Conservation (phyloP, 495 filamentous ascomycete genomes). For the Mytilinidion resinicola region DNA sequence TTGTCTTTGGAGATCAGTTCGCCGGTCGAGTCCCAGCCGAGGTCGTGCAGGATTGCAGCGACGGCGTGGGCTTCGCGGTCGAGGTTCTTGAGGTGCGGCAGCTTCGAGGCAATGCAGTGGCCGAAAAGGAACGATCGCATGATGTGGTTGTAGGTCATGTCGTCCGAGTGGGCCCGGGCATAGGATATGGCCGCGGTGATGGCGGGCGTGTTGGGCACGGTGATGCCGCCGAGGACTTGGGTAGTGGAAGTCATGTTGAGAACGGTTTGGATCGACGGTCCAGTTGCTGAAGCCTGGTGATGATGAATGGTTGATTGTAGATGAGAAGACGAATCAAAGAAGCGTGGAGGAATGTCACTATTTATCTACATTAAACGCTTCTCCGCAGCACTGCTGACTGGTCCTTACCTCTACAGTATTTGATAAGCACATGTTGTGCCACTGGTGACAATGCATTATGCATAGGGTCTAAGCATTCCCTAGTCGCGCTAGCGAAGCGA, state of each 20-base stretch:
- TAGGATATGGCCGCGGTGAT: conserved; percentile 38
- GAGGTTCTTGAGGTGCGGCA: conserved; percentile 30
- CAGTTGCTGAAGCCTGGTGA: too few relatives aligned
- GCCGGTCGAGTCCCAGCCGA: conserved; percentile 43
- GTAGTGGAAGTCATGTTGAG: neutral
- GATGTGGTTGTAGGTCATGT: conserved; percentile 44
- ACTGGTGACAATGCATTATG: too few relatives aligned
- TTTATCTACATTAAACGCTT: too few relatives aligned
- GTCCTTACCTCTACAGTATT: too few relatives aligned
- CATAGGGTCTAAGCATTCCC: too few relatives aligned
- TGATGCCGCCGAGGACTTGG: conserved; percentile 17
- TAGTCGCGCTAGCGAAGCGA: too few relatives aligned
- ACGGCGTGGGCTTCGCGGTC: conserved; percentile 48
- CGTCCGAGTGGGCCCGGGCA: conserved; percentile 32
- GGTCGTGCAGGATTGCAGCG: conserved; percentile 47
- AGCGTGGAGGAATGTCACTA: too few relatives aligned
- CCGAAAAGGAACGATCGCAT: conserved; percentile 44
- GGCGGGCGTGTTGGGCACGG: conserved; percentile 15
- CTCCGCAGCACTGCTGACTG: too few relatives aligned
- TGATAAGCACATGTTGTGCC: too few relatives aligned
- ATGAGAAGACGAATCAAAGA: too few relatives aligned
- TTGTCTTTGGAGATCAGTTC: conserved; percentile 40
- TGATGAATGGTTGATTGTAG: too few relatives aligned
- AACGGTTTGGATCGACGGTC: too few relatives aligned
- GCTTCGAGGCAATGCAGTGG: conserved; percentile 35